Evolutionary conservation across 164 flowering plant genomes (phyloP).

Genomic region (Saururus chinensis): DNA sequence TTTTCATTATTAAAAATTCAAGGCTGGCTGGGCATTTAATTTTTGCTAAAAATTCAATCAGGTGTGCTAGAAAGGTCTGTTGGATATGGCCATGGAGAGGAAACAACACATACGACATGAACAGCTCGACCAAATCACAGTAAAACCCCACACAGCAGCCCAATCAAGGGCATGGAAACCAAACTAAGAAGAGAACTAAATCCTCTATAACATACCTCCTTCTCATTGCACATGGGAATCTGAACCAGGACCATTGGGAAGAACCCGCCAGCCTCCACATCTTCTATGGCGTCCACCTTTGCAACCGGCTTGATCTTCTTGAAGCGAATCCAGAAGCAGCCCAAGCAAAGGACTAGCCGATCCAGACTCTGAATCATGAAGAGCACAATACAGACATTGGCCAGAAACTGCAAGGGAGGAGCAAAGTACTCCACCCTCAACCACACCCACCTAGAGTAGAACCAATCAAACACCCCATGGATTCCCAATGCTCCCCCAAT

Average conservation of each 20-base stretch:
- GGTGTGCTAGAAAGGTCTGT: too few species aligned
- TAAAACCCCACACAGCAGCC: too few species aligned
- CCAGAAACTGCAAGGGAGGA: constrained; percentile 78
- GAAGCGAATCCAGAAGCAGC: constrained; percentile 86
- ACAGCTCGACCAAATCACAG: too few species aligned
- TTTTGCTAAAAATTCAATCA: too few species aligned
- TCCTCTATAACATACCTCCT: constrained; percentile 45
- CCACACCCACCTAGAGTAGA: constrained; percentile 73
- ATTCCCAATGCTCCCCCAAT: constrained; percentile 28
- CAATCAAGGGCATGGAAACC: too few species aligned
- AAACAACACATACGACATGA: too few species aligned
- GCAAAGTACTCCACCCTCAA: constrained; percentile 77
- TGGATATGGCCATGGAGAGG: too few species aligned
- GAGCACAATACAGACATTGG: constrained; percentile 62
- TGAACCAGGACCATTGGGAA: constrained; percentile 95
- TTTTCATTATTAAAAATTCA: too few species aligned
- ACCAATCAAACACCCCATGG: constrained; percentile 39
- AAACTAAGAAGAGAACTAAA: too few species aligned
- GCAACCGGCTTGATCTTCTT: constrained; percentile 70
- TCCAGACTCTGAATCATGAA: constrained; percentile 83
- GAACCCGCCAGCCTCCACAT: constrained; percentile 56
- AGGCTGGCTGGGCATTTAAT: too few species aligned
- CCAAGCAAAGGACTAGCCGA: constrained; percentile 65
- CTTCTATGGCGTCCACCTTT: constrained; percentile 22
- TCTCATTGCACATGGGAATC: constrained; percentile 99